A percentile compares a stretch with the other conserved stretches of the same genome.
Conservation (phyloP, 2,329 filamentous ascomycete genomes). For the Aureobasidium sp. region DNA sequence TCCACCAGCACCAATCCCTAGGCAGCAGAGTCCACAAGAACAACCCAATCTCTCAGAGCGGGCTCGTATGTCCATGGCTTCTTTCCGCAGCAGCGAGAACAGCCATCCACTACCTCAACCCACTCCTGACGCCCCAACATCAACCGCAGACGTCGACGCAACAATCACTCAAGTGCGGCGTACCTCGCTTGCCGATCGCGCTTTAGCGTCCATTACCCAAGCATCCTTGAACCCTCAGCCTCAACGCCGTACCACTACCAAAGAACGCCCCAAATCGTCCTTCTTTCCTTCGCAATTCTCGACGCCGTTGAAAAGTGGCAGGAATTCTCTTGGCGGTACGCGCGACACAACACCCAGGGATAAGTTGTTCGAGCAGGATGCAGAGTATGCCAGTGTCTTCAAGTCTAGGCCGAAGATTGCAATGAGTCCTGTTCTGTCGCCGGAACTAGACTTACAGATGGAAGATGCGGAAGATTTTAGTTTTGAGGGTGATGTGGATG, state of each 20-base stretch:
- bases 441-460: background rate
- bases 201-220: constrained; percentile 70
- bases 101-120: constrained; percentile 23
- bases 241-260: background rate
- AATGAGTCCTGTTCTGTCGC: constrained; percentile 53
- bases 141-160: background rate
- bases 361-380: constrained; percentile 62
- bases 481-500: background rate
- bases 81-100: constrained; percentile 22
- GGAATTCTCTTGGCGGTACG: background rate
- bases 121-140: constrained; percentile 21
- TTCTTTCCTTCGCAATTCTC: constrained; percentile 46
- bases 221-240: constrained; percentile 35
- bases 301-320: constrained; percentile 37
- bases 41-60: constrained; percentile 40
- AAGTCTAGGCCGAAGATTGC: constrained; percentile 75
- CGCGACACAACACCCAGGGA: constrained; percentile 51
- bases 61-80: constrained; percentile 40
- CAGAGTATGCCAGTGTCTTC: constrained; percentile 77
- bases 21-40: constrained; percentile 21
- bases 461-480: background rate
- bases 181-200: constrained; percentile 65
- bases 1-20: background rate
- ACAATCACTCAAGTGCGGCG: constrained; percentile 15
- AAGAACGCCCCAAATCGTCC: constrained; percentile 24